A percentile compares a stretch with the other conserved stretches of the same genome.
These are phyloP conservation scores for Penicillium silybi DNA, from an alignment of 495 filamentous ascomycete genomes.

Conservation along the genomic window DNA sequence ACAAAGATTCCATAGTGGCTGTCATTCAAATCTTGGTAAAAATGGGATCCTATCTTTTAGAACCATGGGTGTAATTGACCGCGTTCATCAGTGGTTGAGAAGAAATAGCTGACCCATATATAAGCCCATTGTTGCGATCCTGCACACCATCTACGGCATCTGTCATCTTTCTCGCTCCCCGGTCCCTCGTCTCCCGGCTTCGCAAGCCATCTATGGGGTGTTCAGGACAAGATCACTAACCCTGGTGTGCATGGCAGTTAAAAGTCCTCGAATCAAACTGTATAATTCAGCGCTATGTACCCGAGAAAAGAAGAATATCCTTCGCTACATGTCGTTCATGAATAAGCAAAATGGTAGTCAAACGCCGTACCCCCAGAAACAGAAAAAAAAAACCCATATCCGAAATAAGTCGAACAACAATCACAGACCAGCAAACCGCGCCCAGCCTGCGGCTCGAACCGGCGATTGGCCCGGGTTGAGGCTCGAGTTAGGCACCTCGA, in stretches of 20 bases:
- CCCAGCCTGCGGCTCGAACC: constrained; percentile 43
- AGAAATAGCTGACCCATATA: constrained; percentile 3
- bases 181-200: constrained; percentile 63
- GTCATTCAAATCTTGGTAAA: background rate
- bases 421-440: constrained; percentile 45
- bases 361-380: constrained; percentile 15
- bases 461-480: constrained; percentile 7
- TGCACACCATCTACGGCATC: constrained; percentile 69
- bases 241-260: no score
- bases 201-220: constrained; percentile 78
- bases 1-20: background rate
- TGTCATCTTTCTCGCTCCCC: constrained; percentile 70
- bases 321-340: constrained; percentile 25
- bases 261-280: background rate
- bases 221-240: no score
- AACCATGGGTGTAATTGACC: no score
- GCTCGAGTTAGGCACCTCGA: constrained; percentile 11
- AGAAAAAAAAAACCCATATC: constrained; percentile 10
- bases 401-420: background rate
- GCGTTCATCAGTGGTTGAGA: no score
- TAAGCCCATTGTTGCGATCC: constrained; percentile 66
- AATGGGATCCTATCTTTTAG: background rate
- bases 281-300: background rate
- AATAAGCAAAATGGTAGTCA: constrained; percentile 1
- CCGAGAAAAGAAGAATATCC: background rate